A percentile compares a stretch with the other conserved stretches of the same genome.
phyloP scores from a whole-genome alignment of 257 asterid genomes.

The Echium plantagineum region DNA sequence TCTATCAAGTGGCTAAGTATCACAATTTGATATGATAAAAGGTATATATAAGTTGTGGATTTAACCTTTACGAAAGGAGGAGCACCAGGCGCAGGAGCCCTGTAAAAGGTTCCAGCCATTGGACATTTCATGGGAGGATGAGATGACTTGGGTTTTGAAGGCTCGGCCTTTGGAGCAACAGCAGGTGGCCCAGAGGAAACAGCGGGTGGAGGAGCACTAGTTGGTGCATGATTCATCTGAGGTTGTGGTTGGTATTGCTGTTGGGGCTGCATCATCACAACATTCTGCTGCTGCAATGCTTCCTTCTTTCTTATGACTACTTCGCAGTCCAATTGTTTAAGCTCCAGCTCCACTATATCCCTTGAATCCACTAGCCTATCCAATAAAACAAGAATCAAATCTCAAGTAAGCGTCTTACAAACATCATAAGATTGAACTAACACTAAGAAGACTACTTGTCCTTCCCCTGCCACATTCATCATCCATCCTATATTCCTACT shows the following conservation, averaged over 20 bases:
- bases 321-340: slow-evolving; percentile 74
- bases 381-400: not conserved
- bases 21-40: not conserved
- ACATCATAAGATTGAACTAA: not conserved
- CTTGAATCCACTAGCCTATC: slow-evolving; percentile 81
- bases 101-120: slow-evolving; percentile 90
- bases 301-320: slow-evolving; percentile 74
- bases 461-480: not conserved
- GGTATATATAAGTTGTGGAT: slow-evolving; percentile 10
- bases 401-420: not conserved
- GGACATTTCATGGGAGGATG: slow-evolving; percentile 66
- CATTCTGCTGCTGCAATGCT: slow-evolving; percentile 58
- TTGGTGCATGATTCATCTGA: slow-evolving; percentile 22
- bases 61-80: slow-evolving; percentile 65
- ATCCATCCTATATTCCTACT: too few relatives aligned
- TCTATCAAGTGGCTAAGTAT: not conserved
- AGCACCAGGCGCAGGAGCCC: slow-evolving; percentile 79
- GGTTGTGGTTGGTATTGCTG: slow-evolving; percentile 21
- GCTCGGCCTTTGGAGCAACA: slow-evolving; percentile 30
- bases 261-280: slow-evolving; percentile 32
- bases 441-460: not conserved
- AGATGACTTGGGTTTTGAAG: slow-evolving; percentile 51
- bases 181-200: slow-evolving; percentile 34
- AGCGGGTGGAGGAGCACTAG: slow-evolving; percentile 24
- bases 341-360: slow-evolving; percentile 68